Percentiles rank a stretch among this genome's conserved stretches.
Evolutionary conservation across 208 protist genomes (phyloP).

Genomic region (Wallacemonas sp.): DNA sequence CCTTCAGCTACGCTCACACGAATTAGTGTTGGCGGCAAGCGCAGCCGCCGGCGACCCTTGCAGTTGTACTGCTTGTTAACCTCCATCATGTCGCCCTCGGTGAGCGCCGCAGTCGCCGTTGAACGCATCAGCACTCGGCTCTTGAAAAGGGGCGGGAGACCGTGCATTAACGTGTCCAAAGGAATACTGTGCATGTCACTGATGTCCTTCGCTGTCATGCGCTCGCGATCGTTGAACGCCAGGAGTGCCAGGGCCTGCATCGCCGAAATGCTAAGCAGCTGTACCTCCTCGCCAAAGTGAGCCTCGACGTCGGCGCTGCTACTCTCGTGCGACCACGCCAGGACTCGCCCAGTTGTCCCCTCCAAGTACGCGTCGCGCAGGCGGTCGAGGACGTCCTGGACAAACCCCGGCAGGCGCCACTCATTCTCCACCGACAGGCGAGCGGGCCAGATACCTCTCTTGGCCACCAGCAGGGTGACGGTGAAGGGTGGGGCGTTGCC

Average conservation of each 20-base stretch:
- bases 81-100: constrained; percentile 37
- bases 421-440: constrained; percentile 33
- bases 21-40: constrained; percentile 45
- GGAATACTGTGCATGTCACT: constrained; percentile 22
- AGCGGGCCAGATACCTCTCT: constrained; percentile 84
- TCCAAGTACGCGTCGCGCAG: constrained; percentile 66
- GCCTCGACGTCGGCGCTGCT: constrained; percentile 68
- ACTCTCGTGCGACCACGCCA: constrained; percentile 84
- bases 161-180: constrained; percentile 43
- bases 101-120: constrained; percentile 20
- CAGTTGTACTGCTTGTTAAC: constrained; percentile 74
- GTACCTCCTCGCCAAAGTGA: constrained; percentile 48
- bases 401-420: constrained; percentile 32
- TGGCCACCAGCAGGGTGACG: constrained; percentile 63
- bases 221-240: constrained; percentile 58
- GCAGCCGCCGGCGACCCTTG: constrained; percentile 45
- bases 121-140: constrained; percentile 34
- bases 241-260: constrained; percentile 79
- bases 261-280: constrained; percentile 57
- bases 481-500: constrained; percentile 40
- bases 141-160: constrained; percentile 50
- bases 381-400: constrained; percentile 51
- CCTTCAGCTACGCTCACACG: constrained; percentile 41
- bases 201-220: constrained; percentile 19
- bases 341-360: constrained; percentile 52